These are phyloP conservation scores for Colletotrichum tropicicola DNA, from an alignment of 2,329 filamentous ascomycete species.

Conservation along the genomic window DNA sequence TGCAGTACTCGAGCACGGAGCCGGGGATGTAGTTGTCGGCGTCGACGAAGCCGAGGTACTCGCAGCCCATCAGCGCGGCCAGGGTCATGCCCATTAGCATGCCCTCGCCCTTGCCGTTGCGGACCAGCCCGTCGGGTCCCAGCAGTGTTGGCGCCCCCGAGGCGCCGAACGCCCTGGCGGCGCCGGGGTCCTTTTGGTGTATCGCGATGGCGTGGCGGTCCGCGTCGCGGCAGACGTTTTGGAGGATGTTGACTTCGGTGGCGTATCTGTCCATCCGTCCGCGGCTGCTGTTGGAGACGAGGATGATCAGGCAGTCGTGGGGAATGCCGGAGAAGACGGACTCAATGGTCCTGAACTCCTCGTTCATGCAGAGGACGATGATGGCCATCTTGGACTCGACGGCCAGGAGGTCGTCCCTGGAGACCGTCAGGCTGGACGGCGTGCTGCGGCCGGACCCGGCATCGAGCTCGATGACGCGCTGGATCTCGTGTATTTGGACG, in stretches of 20 bases:
- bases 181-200: conserved; percentile 8
- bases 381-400: conserved; percentile 15
- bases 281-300: conserved; percentile 11
- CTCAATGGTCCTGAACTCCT: conserved; percentile 1
- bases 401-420: background rate
- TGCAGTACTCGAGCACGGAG: conserved; percentile 13
- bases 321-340: conserved; percentile 16
- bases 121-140: background rate
- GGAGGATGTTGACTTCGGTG: background rate
- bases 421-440: background rate
- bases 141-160: background rate
- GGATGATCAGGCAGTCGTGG: conserved; percentile 7
- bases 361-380: conserved; percentile 16
- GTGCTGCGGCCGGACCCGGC: conserved; percentile 1
- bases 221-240: background rate
- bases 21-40: conserved; percentile 18
- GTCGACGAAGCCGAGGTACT: conserved; percentile 17
- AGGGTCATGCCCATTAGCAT: conserved; percentile 13
- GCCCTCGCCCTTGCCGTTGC: conserved; percentile 5
- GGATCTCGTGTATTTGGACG: background rate
- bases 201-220: conserved; percentile 8
- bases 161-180: background rate
- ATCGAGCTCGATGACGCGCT: conserved; percentile 11
- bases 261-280: background rate
- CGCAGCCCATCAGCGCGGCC: background rate